phyloP scores from a whole-genome alignment of 495 filamentous ascomycete genomes.

The Thermothielavioides terrestris region DNA sequence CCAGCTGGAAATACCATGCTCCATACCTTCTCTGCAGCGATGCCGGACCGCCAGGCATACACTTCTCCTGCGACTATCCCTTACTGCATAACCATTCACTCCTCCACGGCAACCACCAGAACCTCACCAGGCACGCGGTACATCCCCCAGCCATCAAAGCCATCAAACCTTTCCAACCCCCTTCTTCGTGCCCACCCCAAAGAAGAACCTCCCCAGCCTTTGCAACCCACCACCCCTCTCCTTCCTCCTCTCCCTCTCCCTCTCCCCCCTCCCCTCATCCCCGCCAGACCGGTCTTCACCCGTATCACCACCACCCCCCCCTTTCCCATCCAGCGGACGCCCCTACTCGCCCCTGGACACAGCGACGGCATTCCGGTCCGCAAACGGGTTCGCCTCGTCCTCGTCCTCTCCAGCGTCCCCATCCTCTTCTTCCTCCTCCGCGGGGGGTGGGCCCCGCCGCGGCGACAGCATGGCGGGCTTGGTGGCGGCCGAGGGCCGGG shows the following conservation, averaged over 20 bases:
- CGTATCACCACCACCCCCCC: neutral
- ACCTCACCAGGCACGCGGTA: no score
- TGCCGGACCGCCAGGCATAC: no score
- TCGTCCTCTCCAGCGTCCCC: constrained; percentile 43
- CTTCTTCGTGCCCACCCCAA: neutral
- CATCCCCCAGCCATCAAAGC: neutral
- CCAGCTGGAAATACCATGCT: no score
- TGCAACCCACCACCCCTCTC: neutral
- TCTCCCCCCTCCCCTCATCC: neutral
- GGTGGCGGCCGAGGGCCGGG: constrained; percentile 31
- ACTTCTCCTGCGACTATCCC: no score
- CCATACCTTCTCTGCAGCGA: no score
- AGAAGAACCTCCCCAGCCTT: neutral
- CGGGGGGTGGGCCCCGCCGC: constrained; percentile 12
- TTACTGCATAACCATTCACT: no score
- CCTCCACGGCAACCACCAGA: no score
- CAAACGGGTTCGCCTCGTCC: constrained; percentile 66
- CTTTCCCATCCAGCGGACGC: neutral
- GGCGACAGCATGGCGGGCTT: constrained; percentile 28
- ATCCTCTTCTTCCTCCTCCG: constrained; percentile 14
- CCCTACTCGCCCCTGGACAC: constrained; percentile 1
- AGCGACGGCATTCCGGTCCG: constrained; percentile 58
- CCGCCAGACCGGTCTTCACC: neutral
- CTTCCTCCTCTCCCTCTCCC: neutral
- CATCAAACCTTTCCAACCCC: neutral